phyloP scores from a whole-genome alignment of 768 basidiomycete genomes.

The Boletus edulis region DNA sequence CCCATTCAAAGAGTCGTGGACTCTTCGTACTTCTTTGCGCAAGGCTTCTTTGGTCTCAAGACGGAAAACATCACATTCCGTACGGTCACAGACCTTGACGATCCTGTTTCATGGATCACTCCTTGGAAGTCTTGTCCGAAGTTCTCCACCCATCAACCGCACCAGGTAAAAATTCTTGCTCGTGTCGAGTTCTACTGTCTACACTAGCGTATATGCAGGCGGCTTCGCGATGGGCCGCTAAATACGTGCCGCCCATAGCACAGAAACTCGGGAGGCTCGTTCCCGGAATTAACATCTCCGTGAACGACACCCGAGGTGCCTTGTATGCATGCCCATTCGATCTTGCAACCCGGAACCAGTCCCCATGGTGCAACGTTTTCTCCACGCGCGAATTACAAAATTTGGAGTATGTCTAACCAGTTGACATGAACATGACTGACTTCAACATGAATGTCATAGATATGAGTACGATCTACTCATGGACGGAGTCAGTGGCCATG shows the following conservation, averaged over 20 bases:
- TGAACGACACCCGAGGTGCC: conserved; percentile 38
- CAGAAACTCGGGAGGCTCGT: conserved; percentile 34
- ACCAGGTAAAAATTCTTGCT: conserved; percentile 1
- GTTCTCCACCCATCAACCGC: conserved; percentile 3
- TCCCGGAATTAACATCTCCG: conserved; percentile 32
- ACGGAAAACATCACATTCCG: conserved; percentile 28
- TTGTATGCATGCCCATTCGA: conserved; percentile 44
- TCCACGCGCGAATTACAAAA: conserved; percentile 30
- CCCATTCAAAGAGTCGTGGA: conserved; percentile 32
- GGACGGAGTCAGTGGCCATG: conserved; percentile 37
- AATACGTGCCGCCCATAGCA: conserved; percentile 37
- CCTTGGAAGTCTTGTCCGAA: conserved; percentile 39
- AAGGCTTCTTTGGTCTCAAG: conserved; percentile 37
- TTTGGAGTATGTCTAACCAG: conserved; percentile 32
- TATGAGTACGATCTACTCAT: conserved; percentile 42
- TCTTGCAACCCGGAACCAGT: conserved; percentile 33
- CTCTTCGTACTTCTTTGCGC: conserved; percentile 40
- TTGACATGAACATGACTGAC: neutral
- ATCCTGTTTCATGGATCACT: conserved; percentile 41
- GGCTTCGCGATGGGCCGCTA: conserved; percentile 29
- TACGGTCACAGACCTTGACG: conserved; percentile 32
- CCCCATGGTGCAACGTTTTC: conserved; percentile 43
- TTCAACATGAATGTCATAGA: conserved; percentile 10
- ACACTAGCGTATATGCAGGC: conserved; percentile 8
- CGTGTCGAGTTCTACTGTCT: neutral